Evolutionary conservation across 192 early-diverging fungal genomes (phyloP).

Genomic region (Coemansia pectinata): DNA sequence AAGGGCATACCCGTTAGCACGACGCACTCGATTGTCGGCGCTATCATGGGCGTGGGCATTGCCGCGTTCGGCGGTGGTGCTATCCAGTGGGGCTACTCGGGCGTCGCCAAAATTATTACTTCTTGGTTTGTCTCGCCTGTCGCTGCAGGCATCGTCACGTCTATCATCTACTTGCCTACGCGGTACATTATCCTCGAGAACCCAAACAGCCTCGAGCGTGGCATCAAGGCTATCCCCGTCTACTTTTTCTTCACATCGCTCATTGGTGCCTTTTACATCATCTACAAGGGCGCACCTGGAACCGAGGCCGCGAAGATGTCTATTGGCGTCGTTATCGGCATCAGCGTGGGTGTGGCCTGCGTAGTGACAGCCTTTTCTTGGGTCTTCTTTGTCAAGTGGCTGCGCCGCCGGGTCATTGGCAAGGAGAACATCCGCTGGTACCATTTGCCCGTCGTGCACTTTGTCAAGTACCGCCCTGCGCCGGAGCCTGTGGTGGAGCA

Average conservation of each 20-base stretch:
- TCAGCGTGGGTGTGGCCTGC: slow-evolving; percentile 63
- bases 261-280: slow-evolving; percentile 69
- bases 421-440: slow-evolving; percentile 74
- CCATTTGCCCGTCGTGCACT: slow-evolving; percentile 64
- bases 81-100: slow-evolving; percentile 63
- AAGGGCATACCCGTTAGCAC: slow-evolving; percentile 74
- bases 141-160: slow-evolving; percentile 64
- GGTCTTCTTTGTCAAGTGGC: slow-evolving; percentile 69
- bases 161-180: slow-evolving; percentile 66
- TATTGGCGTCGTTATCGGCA: slow-evolving; percentile 60
- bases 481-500: slow-evolving; percentile 24
- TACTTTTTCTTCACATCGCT: slow-evolving; percentile 69
- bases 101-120: slow-evolving; percentile 63
- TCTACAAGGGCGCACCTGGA: slow-evolving; percentile 69
- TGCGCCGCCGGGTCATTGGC: slow-evolving; percentile 62
- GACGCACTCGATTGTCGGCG: slow-evolving; percentile 83
- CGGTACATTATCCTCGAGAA: slow-evolving; percentile 63
- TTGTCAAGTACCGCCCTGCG: slow-evolving; percentile 57
- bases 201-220: slow-evolving; percentile 66
- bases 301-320: slow-evolving; percentile 41
- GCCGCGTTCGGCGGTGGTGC: slow-evolving; percentile 64
- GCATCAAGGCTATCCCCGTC: slow-evolving; percentile 65
- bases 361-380: slow-evolving; percentile 57
- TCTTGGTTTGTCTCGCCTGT: slow-evolving; percentile 78
- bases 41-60: slow-evolving; percentile 73